These are phyloP conservation scores for Leccinum variicolor DNA, from an alignment of 768 basidiomycete species.

Conservation along the genomic window DNA sequence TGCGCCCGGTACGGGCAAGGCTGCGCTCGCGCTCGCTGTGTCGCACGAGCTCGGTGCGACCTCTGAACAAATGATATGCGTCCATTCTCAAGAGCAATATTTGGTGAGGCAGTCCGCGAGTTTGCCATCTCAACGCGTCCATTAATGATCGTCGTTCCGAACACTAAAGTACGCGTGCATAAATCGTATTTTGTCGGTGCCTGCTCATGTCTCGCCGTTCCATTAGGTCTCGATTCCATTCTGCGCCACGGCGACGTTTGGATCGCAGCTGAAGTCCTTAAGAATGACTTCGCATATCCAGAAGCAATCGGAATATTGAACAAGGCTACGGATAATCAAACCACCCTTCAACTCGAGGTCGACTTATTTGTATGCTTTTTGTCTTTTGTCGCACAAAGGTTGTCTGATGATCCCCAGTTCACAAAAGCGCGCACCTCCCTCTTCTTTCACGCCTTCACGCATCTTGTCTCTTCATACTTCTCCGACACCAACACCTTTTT, in stretches of 20 bases:
- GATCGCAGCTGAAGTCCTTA: constrained; percentile 88
- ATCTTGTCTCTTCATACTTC: constrained; percentile 79
- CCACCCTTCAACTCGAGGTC: constrained; percentile 61
- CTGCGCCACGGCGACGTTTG: constrained; percentile 78
- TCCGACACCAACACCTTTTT: constrained; percentile 73
- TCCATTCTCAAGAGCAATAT: no score
- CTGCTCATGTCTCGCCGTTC: constrained; percentile 2
- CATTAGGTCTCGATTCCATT: constrained; percentile 81
- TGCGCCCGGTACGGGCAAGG: constrained; percentile 98
- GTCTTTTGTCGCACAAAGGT: constrained; percentile 63
- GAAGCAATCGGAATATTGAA: constrained; percentile 55
- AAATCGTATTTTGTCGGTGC: constrained; percentile 2
- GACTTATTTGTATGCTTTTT: constrained; percentile 84
- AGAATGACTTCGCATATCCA: constrained; percentile 82
- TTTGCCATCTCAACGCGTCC: constrained; percentile 35
- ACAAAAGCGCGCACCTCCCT: constrained; percentile 55
- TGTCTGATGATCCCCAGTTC: constrained; percentile 54
- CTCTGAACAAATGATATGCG: no score
- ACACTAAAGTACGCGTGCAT: constrained; percentile 33
- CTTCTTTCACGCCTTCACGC: constrained; percentile 68
- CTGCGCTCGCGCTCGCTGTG: constrained; percentile 90
- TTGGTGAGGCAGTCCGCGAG: constrained; percentile 28
- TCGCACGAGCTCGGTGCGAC: constrained; percentile 89
- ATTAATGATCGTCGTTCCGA: constrained; percentile 29
- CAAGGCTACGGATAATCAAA: constrained; percentile 48